Conservation (phyloP, 805 yeast genomes). For the Kazachstania africana region DNA sequence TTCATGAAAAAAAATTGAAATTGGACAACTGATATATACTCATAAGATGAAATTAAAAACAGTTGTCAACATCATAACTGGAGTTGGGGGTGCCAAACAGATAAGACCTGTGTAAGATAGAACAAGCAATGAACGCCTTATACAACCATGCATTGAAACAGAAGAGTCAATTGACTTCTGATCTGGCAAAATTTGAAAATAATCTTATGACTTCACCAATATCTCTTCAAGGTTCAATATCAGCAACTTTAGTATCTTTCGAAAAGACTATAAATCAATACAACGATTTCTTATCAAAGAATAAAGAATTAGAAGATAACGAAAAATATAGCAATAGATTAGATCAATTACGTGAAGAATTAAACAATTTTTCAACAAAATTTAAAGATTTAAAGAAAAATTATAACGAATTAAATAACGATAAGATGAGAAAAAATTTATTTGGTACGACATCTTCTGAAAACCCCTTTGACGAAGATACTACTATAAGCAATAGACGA, state of each 20-base stretch:
- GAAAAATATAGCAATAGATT: conserved; percentile 50
- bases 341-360: conserved; percentile 37
- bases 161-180: conserved; percentile 58
- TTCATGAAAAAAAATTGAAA: no score
- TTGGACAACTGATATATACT: no score
- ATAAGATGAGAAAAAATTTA: not conserved
- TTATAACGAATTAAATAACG: conserved; percentile 16
- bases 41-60: no score
- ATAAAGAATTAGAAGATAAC: conserved; percentile 22
- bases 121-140: conserved; percentile 85
- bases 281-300: conserved; percentile 37
- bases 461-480: conserved; percentile 17
- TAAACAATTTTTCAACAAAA: conserved; percentile 20
- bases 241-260: conserved; percentile 59
- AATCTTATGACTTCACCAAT: conserved; percentile 56
- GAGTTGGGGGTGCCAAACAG: no score
- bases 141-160: conserved; percentile 87
- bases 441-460: conserved; percentile 4
- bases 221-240: conserved; percentile 49
- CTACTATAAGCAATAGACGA: conserved; percentile 22
- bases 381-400: conserved; percentile 26
- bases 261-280: conserved; percentile 61
- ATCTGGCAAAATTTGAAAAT: conserved; percentile 52
- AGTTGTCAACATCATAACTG: no score
- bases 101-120: no score